phyloP scores from a whole-genome alignment of 2,329 filamentous ascomycete genomes.

The Albophoma yamanashiensis region DNA sequence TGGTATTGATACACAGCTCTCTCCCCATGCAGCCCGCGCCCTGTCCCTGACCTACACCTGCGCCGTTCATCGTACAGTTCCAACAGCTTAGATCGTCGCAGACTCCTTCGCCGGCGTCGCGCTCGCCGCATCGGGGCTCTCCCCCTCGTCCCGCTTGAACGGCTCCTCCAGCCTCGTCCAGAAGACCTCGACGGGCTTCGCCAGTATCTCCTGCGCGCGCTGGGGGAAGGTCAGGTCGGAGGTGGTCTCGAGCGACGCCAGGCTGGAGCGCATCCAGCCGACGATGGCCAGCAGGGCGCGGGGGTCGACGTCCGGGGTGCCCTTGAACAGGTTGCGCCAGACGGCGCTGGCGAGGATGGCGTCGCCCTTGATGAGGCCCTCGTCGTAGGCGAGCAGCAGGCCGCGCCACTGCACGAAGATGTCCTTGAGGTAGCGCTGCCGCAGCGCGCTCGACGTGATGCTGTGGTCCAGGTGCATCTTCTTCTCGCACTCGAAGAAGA shows the following conservation, averaged over 20 bases:
- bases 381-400: conserved; percentile 72
- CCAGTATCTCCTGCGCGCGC: conserved; percentile 20
- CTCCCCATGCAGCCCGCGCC: background rate
- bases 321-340: conserved; percentile 91
- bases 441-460: conserved; percentile 45
- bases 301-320: conserved; percentile 39
- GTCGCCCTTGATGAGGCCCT: conserved; percentile 67
- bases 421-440: conserved; percentile 68
- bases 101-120: background rate
- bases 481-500: conserved; percentile 82
- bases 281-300: conserved; percentile 42
- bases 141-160: conserved; percentile 21
- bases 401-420: conserved; percentile 91
- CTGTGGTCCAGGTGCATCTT: conserved; percentile 75
- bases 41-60: background rate
- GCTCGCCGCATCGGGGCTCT: conserved; percentile 1
- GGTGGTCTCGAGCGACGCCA: conserved; percentile 38
- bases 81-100: background rate
- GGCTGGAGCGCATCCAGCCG: conserved; percentile 40
- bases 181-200: conserved; percentile 29
- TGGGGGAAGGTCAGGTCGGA: conserved; percentile 30
- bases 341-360: conserved; percentile 70
- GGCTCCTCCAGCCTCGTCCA: conserved; percentile 30
- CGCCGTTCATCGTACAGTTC: background rate
- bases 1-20: background rate